phyloP scores from a whole-genome alignment of 257 asterid species.

The Cruciata laevipes region DNA sequence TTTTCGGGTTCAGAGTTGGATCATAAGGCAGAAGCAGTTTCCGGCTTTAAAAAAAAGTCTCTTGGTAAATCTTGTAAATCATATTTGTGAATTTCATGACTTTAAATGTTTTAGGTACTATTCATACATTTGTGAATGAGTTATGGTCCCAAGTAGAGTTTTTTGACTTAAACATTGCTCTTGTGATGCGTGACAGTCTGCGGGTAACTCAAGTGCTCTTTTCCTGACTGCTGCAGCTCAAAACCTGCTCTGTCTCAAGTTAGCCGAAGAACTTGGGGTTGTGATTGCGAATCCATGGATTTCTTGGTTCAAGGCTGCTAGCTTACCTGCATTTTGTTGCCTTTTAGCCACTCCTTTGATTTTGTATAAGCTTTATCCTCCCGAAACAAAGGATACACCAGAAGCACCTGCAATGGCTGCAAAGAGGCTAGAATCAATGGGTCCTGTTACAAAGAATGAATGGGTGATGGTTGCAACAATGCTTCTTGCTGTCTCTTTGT shows the following conservation, averaged over 20 bases:
- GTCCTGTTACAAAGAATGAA: constrained; percentile 77
- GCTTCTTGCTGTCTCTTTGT: constrained; percentile 94
- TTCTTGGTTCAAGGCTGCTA: constrained; percentile 94
- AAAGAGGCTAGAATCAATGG: constrained; percentile 68
- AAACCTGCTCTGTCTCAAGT: constrained; percentile 87
- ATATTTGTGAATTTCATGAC: neutral
- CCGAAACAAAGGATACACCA: constrained; percentile 90
- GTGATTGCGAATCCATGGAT: constrained; percentile 80
- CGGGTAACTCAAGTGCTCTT: constrained; percentile 97
- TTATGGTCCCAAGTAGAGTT: constrained; percentile 5
- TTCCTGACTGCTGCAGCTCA: constrained; percentile 99
- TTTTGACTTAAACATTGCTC: constrained; percentile 31
- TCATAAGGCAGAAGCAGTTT: neutral
- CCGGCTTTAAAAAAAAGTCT: neutral
- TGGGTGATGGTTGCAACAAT: constrained; percentile 89
- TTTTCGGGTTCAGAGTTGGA: neutral
- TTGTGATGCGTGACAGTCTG: constrained; percentile 56
- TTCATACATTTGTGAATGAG: constrained; percentile 10
- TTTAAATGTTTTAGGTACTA: neutral
- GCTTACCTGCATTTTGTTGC: constrained; percentile 75
- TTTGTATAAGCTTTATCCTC: constrained; percentile 85
- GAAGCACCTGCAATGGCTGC: constrained; percentile 96
- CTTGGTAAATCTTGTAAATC: neutral
- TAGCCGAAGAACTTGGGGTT: constrained; percentile 97
- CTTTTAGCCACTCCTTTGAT: constrained; percentile 77